These are phyloP conservation scores for Talaromyces albobiverticillius DNA, from an alignment of 2,329 filamentous ascomycete genomes.

Conservation along the genomic window DNA sequence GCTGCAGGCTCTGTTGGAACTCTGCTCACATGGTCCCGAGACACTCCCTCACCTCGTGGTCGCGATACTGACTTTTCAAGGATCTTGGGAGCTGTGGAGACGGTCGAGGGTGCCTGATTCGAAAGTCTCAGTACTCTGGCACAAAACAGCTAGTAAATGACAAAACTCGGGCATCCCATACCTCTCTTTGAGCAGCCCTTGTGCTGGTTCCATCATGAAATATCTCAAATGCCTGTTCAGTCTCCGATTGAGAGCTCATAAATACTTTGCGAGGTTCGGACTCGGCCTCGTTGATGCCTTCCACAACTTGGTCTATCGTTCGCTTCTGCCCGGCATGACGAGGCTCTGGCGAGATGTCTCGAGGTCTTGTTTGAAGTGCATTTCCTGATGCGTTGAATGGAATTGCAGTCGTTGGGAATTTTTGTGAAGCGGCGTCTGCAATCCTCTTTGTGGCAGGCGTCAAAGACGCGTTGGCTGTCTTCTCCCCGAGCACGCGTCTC, in stretches of 20 bases:
- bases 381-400: constrained; percentile 22
- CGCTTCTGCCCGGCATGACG: constrained; percentile 39
- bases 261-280: constrained; percentile 17
- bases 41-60: background rate
- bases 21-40: constrained; percentile 17
- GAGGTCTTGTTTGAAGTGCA: constrained; percentile 26
- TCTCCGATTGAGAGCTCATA: constrained; percentile 10
- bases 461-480: constrained; percentile 40
- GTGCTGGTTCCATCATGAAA: constrained; percentile 20
- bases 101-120: background rate
- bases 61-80: too few relatives aligned
- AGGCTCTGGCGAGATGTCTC: constrained; percentile 27
- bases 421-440: constrained; percentile 15
- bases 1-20: constrained; percentile 34
- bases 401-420: constrained; percentile 28
- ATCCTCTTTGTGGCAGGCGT: constrained; percentile 26
- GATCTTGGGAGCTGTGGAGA: too few relatives aligned
- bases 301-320: constrained; percentile 38
- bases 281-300: constrained; percentile 21
- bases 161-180: background rate
- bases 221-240: constrained; percentile 21
- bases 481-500: constrained; percentile 40
- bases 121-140: background rate
- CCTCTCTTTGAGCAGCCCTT: constrained; percentile 17
- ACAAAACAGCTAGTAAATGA: background rate